Conservation (phyloP, 2,329 filamentous ascomycete genomes). For the Cladosporium oxysporum region DNA sequence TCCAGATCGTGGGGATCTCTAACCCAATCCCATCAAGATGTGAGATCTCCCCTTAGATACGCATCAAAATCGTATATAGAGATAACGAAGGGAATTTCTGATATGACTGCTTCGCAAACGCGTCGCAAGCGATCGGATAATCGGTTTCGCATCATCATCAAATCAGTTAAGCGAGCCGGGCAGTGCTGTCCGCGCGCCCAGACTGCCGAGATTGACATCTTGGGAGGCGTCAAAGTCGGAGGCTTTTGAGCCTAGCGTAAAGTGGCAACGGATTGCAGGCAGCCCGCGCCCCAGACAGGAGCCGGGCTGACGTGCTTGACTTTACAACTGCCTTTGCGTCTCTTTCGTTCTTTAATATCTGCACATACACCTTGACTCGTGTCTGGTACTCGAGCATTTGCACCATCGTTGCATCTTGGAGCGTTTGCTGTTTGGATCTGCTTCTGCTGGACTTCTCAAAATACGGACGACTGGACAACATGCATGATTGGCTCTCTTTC, state of each 20-base stretch:
- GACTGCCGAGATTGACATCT: slow-evolving; percentile 12
- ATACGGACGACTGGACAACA: not conserved
- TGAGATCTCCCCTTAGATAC: not conserved
- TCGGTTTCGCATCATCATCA: not conserved
- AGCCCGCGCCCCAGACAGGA: slow-evolving; percentile 1
- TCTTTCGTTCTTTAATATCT: not conserved
- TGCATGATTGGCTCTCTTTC: slow-evolving; percentile 7
- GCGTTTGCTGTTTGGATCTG: not conserved
- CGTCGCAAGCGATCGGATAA: not conserved
- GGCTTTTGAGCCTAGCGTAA: not conserved
- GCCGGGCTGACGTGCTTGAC: slow-evolving; percentile 13
- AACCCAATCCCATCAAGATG: not conserved
- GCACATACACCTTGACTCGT: not conserved
- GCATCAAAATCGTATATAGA: no score
- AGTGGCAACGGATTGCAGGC: slow-evolving; percentile 4
- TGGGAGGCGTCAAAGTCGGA: slow-evolving; percentile 1
- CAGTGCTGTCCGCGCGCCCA: slow-evolving; percentile 1
- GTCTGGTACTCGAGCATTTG: not conserved
- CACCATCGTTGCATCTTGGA: not conserved
- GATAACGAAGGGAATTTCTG: not conserved
- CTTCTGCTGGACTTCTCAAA: not conserved
- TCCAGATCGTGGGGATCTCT: not conserved
- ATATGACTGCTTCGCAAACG: not conserved
- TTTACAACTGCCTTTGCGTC: slow-evolving; percentile 1
- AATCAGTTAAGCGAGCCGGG: slow-evolving; percentile 2